A percentile compares a stretch with the other conserved stretches of the same genome.
These are phyloP conservation scores for Botrytis pseudocinerea DNA, from an alignment of 2,329 filamentous ascomycete genomes.

Conservation along the genomic window DNA sequence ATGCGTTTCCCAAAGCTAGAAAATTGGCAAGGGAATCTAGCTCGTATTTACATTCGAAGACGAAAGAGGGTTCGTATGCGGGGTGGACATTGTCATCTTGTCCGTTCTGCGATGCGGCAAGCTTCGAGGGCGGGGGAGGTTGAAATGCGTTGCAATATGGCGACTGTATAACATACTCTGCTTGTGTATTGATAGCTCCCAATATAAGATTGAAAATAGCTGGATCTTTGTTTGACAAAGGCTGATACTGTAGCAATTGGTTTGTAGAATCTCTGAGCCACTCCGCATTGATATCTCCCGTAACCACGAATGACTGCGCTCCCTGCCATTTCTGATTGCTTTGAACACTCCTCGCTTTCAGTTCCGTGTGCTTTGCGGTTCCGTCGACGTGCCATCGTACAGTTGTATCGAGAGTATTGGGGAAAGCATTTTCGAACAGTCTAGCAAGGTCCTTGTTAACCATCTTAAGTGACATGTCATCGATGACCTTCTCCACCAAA, in stretches of 20 bases:
- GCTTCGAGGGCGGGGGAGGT: slow-evolving; percentile 79
- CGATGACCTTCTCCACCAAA: slow-evolving; percentile 83
- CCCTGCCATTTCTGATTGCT: slow-evolving; percentile 74
- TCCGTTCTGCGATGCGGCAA: slow-evolving; percentile 71
- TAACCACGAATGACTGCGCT: slow-evolving; percentile 89
- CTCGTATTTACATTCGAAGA: slow-evolving; percentile 99
- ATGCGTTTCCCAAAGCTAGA: slow-evolving; percentile 81
- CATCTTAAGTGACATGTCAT: slow-evolving; percentile 76
- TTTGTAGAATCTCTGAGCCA: slow-evolving; percentile 94
- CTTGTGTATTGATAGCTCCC: slow-evolving; percentile 93
- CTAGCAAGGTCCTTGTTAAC: slow-evolving; percentile 84
- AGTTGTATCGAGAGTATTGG: slow-evolving; percentile 73
- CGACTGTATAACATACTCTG: slow-evolving; percentile 89
- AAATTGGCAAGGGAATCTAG: slow-evolving; percentile 94
- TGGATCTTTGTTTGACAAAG: slow-evolving; percentile 77
- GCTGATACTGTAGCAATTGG: slow-evolving; percentile 87
- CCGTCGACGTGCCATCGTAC: slow-evolving; percentile 68
- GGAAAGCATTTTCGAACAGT: slow-evolving; percentile 93
- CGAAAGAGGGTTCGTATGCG: slow-evolving; percentile 75
- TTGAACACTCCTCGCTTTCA: slow-evolving; percentile 44
- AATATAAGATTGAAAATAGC: slow-evolving; percentile 77
- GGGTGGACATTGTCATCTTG: slow-evolving; percentile 86
- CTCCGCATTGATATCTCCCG: slow-evolving; percentile 88
- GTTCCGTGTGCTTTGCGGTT: slow-evolving; percentile 43
- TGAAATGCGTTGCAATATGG: slow-evolving; percentile 99